phyloP scores from a whole-genome alignment of 148 eudicot genomes.

The Spergularia marina region DNA sequence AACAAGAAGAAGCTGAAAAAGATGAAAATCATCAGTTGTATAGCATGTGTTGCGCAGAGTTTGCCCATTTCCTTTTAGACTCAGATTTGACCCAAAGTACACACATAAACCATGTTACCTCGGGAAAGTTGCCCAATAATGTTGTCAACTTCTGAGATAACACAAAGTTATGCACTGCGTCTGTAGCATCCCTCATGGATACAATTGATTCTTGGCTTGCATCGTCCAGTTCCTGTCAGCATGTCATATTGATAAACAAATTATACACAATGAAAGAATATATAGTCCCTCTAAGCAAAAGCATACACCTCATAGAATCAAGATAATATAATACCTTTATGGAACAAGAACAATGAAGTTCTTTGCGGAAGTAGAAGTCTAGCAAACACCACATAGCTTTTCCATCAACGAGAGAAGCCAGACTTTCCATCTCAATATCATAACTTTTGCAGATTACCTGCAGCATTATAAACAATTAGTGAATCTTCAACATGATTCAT shows the following conservation, averaged over 20 bases:
- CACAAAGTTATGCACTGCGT: slow-evolving; percentile 92
- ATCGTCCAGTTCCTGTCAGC: slow-evolving; percentile 48
- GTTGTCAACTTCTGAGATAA: slow-evolving; percentile 78
- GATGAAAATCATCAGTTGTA: not conserved
- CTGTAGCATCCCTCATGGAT: slow-evolving; percentile 69
- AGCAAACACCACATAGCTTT: slow-evolving; percentile 98
- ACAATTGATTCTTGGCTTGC: slow-evolving; percentile 58
- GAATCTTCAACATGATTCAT: not conserved
- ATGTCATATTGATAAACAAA: slow-evolving; percentile 14
- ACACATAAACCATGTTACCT: slow-evolving; percentile 38
- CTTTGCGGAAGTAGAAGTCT: slow-evolving; percentile 83
- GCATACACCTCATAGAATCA: not conserved
- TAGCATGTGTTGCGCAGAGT: not conserved
- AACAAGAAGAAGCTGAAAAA: not conserved
- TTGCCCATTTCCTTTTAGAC: not conserved
- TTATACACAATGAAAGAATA: not conserved
- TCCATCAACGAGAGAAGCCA: slow-evolving; percentile 76
- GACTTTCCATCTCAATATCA: slow-evolving; percentile 51
- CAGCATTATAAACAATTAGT: slow-evolving; percentile 20
- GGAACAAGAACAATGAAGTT: slow-evolving; percentile 60
- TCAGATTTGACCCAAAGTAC: not conserved
- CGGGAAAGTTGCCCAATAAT: slow-evolving; percentile 86
- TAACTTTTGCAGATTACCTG: slow-evolving; percentile 82
- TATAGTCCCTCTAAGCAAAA: not conserved
- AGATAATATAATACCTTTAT: slow-evolving; percentile 36